Conservation (phyloP, 2,329 filamentous ascomycete genomes). For the Penicillium psychrosexuale region DNA sequence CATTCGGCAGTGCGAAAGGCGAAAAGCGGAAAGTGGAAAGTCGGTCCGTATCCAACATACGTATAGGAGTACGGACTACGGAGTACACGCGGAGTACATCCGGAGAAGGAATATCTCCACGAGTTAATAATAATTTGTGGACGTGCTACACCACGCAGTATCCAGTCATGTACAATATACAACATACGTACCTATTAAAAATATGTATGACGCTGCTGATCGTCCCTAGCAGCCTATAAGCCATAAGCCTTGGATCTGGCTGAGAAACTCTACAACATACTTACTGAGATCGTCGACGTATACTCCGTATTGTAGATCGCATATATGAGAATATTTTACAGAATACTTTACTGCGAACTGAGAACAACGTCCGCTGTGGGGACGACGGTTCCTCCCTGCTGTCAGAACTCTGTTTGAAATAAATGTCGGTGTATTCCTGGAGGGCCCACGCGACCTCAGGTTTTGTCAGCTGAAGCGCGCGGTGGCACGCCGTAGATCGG, state of each 20-base stretch:
- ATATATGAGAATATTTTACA: background rate
- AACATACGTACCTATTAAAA: no score
- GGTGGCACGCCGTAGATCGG: slow-evolving; percentile 11
- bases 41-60: background rate
- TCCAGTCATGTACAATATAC: no score
- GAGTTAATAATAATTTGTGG: background rate
- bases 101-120: background rate
- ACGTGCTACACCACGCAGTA: background rate
- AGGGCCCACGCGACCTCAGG: background rate
- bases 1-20: background rate
- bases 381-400: background rate
- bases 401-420: background rate
- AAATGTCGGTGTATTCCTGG: slow-evolving; percentile 5
- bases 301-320: background rate
- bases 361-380: background rate
- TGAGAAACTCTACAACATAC: slow-evolving; percentile 16
- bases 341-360: background rate
- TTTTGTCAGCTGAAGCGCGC: slow-evolving; percentile 3
- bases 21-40: background rate
- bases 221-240: background rate
- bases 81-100: background rate
- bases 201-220: background rate
- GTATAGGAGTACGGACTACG: background rate
- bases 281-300: background rate
- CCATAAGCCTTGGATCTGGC: slow-evolving; percentile 9